Evolutionary conservation across 805 yeast genomes (phyloP), one percentile per base, ranked within the genome.

Genomic region (Candida parachauliodes): DNA sequence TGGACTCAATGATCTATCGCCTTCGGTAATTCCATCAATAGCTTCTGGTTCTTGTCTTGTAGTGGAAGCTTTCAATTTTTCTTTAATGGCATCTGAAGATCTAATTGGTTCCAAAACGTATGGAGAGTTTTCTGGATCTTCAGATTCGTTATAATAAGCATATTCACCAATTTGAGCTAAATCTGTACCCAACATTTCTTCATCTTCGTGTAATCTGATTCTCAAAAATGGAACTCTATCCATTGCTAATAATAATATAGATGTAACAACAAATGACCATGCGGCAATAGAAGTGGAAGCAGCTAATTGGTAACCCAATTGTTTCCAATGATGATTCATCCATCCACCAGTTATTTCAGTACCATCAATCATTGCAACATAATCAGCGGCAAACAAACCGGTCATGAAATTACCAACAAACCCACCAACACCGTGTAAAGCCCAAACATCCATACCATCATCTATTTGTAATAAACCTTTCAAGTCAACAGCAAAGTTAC

Each of bases 351-450:
- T 71, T 47, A 85, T 84, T 12, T 69, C 74, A 9, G 77, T 62
- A 38, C 88, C 94, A 54, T 89, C 96, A 10, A 84, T 60, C 29
- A 87, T 88, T 32, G 94, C 83, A 49, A 89, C 80, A 64, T 89
- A 88, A 65, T 85, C 86, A 35, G 94, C 87, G 19, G 98, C 95
- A 60, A 91, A 91, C 46, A 91, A 70, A 57, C 96, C 98, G 17
- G 97, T 91, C 60, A 88, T 60, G 16, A 83, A 67, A 19, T 87
- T 78, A 37, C 98, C 98, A 46, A 76, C 68, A 52, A 83, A 76
- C 38, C 96, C 97, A 61, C 97, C 98, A 45, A 89, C 81, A 52
- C 96, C 96, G 63, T 91, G 97, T 38, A 89, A 68, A 23, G 96
- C 86, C 66, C 85, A 91, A 34, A 88, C 95, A 61, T 89, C 97